phyloP scores from a whole-genome alignment of 148 eudicot species.

The Rhododendron mucronatum region DNA sequence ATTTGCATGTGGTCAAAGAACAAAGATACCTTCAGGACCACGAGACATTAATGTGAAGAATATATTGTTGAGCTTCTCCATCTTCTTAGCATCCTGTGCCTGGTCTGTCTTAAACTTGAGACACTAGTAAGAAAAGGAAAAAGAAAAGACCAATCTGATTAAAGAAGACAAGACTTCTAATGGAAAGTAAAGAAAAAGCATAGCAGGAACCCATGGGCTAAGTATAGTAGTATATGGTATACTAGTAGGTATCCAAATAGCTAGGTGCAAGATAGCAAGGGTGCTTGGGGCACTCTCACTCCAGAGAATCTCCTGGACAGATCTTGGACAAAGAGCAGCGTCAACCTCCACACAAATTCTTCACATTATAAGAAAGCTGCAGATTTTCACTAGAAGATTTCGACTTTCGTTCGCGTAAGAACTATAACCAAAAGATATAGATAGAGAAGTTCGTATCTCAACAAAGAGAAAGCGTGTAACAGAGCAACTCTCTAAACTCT shows the following conservation, averaged over 20 bases:
- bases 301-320: not conserved
- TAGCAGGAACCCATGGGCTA: not conserved
- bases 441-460: not conserved
- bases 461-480: not conserved
- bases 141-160: not conserved
- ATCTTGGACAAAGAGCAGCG: not conserved
- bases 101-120: slow-evolving; percentile 96
- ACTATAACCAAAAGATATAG: not conserved
- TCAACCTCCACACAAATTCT: not conserved
- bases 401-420: not conserved
- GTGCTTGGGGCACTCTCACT: not conserved
- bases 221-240: not conserved
- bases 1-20: not conserved
- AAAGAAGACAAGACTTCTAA: not conserved
- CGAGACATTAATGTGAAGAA: slow-evolving; percentile 94
- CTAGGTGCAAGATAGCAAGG: not conserved
- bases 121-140: slow-evolving; percentile 40
- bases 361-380: not conserved
- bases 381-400: not conserved
- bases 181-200: not conserved
- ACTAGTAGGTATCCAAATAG: not conserved
- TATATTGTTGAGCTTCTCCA: slow-evolving; percentile 95
- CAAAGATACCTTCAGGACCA: slow-evolving; percentile 74
- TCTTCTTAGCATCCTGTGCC: slow-evolving; percentile 92
- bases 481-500: not conserved